Base-by-base conservation (phyloP, 371 early-diverging fungal genomes). In the Mortierella sp. region DNA sequence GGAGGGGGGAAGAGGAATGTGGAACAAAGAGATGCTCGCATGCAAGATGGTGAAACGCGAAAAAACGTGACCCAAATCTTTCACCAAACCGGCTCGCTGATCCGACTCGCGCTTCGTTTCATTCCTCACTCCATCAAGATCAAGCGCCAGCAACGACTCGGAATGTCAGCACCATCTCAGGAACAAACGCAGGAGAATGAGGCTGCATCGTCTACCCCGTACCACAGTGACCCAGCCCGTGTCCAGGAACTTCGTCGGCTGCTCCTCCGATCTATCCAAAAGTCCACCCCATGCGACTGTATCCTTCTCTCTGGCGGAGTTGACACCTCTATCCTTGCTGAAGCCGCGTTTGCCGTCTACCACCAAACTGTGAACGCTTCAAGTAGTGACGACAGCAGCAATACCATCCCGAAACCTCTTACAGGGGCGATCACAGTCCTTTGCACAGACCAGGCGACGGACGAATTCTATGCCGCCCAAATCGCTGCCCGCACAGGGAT, bases 231-330 rank as follows among this genome's bases (percentile, higher is more conserved):
- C 43, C 77, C 77, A 3, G 59, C 49, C 0, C 49, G 65, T 5
- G 46, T 76, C 41, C 69, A 68, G n/a, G 61, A 76, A 25, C 62
- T 76, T 27, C 69, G 77, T 14, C 65, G 46, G 0, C 47, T 76
- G 12, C 70, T 82, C 8, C 70, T 82, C 19, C 63, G 57, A 3
- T 79, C 77, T 2, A 22, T 80, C 8, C 50, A 51, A 29, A 77
- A 79, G 25, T 66, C 67, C 21, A 72, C 74, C 17, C 61, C 81
- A 0, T 83, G 83, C 61, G 81, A 83, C 54, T 72, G 78, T 25
- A 80, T 87, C 37, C 68, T 85, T 17, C 83, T 86, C 47, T 84
- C 84, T 0, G 88, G 86, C 34, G 88, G 88, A 13, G 84, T 88
- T 6, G 88, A 88, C 63, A 88, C 88, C 12, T 84, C 85, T 22